phyloP scores from a whole-genome alignment of 2,329 filamentous ascomycete genomes.

The Penicillium sp. region DNA sequence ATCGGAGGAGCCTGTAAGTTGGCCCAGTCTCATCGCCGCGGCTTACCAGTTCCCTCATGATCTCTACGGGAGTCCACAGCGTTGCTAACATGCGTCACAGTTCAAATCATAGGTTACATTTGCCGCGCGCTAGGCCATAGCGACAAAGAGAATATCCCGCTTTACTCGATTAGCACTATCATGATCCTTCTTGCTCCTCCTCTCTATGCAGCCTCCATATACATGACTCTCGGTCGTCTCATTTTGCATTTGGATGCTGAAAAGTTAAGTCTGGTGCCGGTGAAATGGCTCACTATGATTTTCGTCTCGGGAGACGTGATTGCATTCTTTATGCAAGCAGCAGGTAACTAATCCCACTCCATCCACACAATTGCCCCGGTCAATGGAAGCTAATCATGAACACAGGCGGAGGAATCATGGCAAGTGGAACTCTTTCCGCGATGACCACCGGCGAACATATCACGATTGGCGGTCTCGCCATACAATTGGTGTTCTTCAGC shows the following conservation, averaged over 20 bases:
- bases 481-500: slow-evolving; percentile 22
- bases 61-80: neutral
- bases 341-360: slow-evolving; percentile 8
- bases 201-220: slow-evolving; percentile 51
- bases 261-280: slow-evolving; percentile 42
- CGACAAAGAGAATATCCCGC: slow-evolving; percentile 8
- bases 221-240: slow-evolving; percentile 49
- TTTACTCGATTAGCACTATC: slow-evolving; percentile 44
- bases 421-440: slow-evolving; percentile 1
- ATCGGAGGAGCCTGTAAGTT: slow-evolving; percentile 19
- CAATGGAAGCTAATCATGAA: neutral
- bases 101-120: slow-evolving; percentile 20
- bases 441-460: slow-evolving; percentile 14
- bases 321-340: slow-evolving; percentile 46
- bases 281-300: slow-evolving; percentile 46
- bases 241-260: slow-evolving; percentile 43
- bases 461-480: slow-evolving; percentile 16
- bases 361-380: no score
- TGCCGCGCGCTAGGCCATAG: slow-evolving; percentile 16
- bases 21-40: neutral
- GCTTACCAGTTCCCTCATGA: neutral
- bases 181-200: slow-evolving; percentile 50
- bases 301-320: slow-evolving; percentile 51
- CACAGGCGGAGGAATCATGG: slow-evolving; percentile 7
- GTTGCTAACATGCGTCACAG: slow-evolving; percentile 1